Conservation (phyloP, 2,329 filamentous ascomycete species). For the Aspergillus sp. region DNA sequence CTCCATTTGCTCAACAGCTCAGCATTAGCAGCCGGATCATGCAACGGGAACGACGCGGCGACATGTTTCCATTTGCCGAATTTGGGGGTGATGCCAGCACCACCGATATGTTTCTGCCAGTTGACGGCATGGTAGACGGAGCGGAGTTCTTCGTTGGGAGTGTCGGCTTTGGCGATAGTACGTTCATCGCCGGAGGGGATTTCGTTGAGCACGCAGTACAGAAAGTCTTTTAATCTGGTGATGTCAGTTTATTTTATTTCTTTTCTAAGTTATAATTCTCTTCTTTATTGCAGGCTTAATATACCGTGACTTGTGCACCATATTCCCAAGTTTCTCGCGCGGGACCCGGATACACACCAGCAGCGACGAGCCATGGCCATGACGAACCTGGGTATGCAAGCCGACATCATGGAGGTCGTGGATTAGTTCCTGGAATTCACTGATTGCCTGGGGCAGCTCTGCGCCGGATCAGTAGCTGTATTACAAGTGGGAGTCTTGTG, state of each 20-base stretch:
- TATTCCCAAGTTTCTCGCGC: slow-evolving; percentile 65
- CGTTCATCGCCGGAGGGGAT: slow-evolving; percentile 67
- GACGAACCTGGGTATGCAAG: slow-evolving; percentile 79
- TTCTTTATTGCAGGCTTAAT: not conserved
- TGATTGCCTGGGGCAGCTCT: slow-evolving; percentile 63
- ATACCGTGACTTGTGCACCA: slow-evolving; percentile 72
- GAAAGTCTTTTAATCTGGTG: slow-evolving; percentile 77
- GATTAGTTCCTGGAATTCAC: slow-evolving; percentile 70
- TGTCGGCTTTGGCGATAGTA: slow-evolving; percentile 67
- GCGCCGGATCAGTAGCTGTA: slow-evolving; percentile 1
- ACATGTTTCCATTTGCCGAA: slow-evolving; percentile 65
- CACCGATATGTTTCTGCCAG: slow-evolving; percentile 63
- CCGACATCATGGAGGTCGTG: slow-evolving; percentile 67
- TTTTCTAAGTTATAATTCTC: not conserved
- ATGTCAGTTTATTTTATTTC: not conserved
- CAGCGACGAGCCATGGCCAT: slow-evolving; percentile 64
- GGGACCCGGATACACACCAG: slow-evolving; percentile 76
- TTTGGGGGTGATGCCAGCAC: slow-evolving; percentile 65
- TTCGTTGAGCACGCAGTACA: slow-evolving; percentile 72
- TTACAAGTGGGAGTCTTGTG: not conserved
- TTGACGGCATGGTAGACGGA: slow-evolving; percentile 81
- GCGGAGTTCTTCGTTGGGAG: slow-evolving; percentile 78
- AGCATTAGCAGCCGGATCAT: slow-evolving; percentile 68
- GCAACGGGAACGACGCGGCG: slow-evolving; percentile 56
- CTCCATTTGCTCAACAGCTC: slow-evolving; percentile 68